Conservation (phyloP, 768 basidiomycete genomes). For the Suillus subaureus region DNA sequence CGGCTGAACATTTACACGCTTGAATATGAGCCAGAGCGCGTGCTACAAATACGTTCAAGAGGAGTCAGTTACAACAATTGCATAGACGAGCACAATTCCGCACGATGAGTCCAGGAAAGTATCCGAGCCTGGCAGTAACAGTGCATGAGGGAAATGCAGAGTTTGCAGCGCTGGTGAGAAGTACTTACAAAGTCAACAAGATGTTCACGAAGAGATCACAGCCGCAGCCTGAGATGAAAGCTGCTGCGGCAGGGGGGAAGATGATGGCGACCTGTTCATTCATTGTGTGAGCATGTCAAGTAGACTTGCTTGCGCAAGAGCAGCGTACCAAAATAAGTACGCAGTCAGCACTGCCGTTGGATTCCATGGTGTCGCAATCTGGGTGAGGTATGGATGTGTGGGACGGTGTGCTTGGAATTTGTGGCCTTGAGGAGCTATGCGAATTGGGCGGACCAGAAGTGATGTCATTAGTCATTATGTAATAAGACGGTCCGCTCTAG, state of each 20-base stretch:
- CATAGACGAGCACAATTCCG: conserved; percentile 14
- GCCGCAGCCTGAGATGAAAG: conserved; percentile 76
- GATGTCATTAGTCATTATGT: no score
- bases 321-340: neutral
- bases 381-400: neutral
- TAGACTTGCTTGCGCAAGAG: neutral
- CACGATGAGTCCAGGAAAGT: conserved; percentile 63
- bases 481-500: no score
- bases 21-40: conserved; percentile 86
- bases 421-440: no score
- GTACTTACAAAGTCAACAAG: conserved; percentile 67
- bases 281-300: neutral
- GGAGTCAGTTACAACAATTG: neutral
- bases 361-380: neutral
- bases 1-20: conserved; percentile 79
- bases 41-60: conserved; percentile 46
- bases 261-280: conserved; percentile 64
- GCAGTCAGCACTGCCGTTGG: neutral
- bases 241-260: conserved; percentile 79
- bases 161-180: neutral
- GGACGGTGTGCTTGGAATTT: neutral
- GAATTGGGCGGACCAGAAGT: no score
- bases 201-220: conserved; percentile 85
- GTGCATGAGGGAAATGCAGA: neutral
- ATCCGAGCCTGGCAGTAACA: conserved; percentile 56